phyloP scores from a whole-genome alignment of 1,284 basidiomycete species.

The Microstroma glucosiphilum region DNA sequence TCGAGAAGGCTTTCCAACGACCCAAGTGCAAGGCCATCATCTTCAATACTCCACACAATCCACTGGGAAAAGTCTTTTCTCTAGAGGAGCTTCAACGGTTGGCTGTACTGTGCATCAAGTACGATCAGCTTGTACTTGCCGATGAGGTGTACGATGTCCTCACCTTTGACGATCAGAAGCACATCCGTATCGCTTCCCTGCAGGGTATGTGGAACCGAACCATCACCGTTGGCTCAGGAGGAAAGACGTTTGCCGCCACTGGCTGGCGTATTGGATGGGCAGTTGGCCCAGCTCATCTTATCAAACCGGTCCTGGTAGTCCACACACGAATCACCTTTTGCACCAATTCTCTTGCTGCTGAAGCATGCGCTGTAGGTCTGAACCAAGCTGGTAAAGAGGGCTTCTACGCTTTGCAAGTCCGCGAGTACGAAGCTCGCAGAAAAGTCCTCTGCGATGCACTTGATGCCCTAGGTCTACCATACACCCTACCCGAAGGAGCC shows the following conservation, averaged over 20 bases:
- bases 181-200: conserved; percentile 75
- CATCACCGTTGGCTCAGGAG: conserved; percentile 72
- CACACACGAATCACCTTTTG: conserved; percentile 92
- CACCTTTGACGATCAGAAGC: conserved; percentile 78
- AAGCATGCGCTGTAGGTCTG: conserved; percentile 57
- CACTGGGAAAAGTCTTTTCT: conserved; percentile 73
- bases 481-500: conserved; percentile 52
- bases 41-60: conserved; percentile 68
- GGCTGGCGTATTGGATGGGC: conserved; percentile 98
- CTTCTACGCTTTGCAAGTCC: conserved; percentile 73
- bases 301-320: conserved; percentile 78
- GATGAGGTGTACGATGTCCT: conserved; percentile 94
- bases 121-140: conserved; percentile 84
- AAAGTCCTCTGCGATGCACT: conserved; percentile 68
- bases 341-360: conserved; percentile 81
- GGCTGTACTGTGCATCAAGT: conserved; percentile 78
- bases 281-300: conserved; percentile 76
- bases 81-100: conserved; percentile 73
- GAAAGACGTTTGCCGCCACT: conserved; percentile 75
- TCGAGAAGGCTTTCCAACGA: conserved; percentile 72
- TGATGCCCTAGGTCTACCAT: conserved; percentile 76
- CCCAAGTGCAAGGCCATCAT: conserved; percentile 69
- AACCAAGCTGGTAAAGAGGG: conserved; percentile 61
- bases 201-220: conserved; percentile 91
- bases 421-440: conserved; percentile 76